A percentile compares a stretch with the other conserved stretches of the same genome.
Conservation (phyloP, 148 eudicot genomes). For the Oxyria digyna region DNA sequence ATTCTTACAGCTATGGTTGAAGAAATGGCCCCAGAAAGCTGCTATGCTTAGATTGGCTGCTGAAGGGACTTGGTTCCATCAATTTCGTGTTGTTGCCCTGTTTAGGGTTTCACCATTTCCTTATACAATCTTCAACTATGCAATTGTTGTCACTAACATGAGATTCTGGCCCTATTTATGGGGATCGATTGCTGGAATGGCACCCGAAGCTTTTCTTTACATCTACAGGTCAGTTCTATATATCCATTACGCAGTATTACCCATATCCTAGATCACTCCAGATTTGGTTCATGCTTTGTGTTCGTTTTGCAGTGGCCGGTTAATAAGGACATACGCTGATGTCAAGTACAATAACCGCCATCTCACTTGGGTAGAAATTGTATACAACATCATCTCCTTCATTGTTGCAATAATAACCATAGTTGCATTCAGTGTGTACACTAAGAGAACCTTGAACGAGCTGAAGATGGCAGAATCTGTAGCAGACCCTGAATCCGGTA, state of each 20-base stretch:
- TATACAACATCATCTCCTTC: slow-evolving; percentile 72
- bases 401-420: slow-evolving; percentile 48
- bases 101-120: slow-evolving; percentile 92
- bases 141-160: slow-evolving; percentile 75
- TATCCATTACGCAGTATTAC: neutral
- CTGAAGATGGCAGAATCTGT: slow-evolving; percentile 34
- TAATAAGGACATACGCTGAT: slow-evolving; percentile 80
- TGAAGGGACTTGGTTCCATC: slow-evolving; percentile 85
- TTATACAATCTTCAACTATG: slow-evolving; percentile 84
- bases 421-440: slow-evolving; percentile 73
- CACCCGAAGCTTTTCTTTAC: slow-evolving; percentile 85
- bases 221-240: slow-evolving; percentile 56
- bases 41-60: slow-evolving; percentile 75
- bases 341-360: slow-evolving; percentile 71
- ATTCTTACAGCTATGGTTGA: slow-evolving; percentile 47
- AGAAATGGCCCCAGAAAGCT: slow-evolving; percentile 82
- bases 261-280: neutral
- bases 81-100: slow-evolving; percentile 76
- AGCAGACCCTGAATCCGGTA: slow-evolving; percentile 12
- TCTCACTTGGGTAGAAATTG: slow-evolving; percentile 65
- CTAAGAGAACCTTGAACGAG: slow-evolving; percentile 56
- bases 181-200: slow-evolving; percentile 90
- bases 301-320: slow-evolving; percentile 64
- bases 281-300: neutral
- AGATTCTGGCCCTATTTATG: slow-evolving; percentile 86